phyloP scores from a whole-genome alignment of 176 grass and related monocot genomes.

The Oryza glaberrima region DNA sequence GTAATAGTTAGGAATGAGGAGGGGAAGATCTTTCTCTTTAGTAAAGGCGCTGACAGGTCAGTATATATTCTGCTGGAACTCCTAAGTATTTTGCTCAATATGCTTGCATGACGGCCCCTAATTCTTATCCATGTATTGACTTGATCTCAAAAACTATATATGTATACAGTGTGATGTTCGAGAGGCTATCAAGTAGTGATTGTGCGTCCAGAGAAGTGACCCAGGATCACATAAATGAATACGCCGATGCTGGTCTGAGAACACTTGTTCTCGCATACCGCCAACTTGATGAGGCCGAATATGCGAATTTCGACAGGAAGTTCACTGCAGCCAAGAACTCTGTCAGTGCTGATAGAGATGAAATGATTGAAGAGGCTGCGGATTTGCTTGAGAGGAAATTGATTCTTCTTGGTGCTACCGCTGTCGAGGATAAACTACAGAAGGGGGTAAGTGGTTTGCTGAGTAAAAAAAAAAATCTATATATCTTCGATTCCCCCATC shows the following conservation, averaged over 20 bases:
- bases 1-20: slow-evolving; percentile 77
- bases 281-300: slow-evolving; percentile 71
- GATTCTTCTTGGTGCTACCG: slow-evolving; percentile 87
- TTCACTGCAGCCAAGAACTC: slow-evolving; percentile 73
- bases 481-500: too few relatives aligned
- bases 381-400: slow-evolving; percentile 72
- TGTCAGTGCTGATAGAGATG: slow-evolving; percentile 70
- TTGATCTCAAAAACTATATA: slow-evolving; percentile 5
- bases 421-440: slow-evolving; percentile 91
- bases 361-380: slow-evolving; percentile 71
- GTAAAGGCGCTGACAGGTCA: slow-evolving; percentile 94
- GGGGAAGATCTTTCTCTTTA: slow-evolving; percentile 69
- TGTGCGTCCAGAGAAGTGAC: slow-evolving; percentile 57
- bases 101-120: background rate
- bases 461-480: too few relatives aligned
- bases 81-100: background rate
- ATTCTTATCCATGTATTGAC: slow-evolving; percentile 9
- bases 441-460: slow-evolving; percentile 57
- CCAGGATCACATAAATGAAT: slow-evolving; percentile 76
- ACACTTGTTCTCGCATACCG: slow-evolving; percentile 87
- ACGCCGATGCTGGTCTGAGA: slow-evolving; percentile 87
- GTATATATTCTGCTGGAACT: slow-evolving; percentile 6
- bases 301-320: slow-evolving; percentile 55
- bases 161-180: slow-evolving; percentile 76
- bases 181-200: slow-evolving; percentile 66